Evolutionary conservation across 179 eudicot genomes (phyloP).

Genomic region (Heliamphora pulchella): DNA sequence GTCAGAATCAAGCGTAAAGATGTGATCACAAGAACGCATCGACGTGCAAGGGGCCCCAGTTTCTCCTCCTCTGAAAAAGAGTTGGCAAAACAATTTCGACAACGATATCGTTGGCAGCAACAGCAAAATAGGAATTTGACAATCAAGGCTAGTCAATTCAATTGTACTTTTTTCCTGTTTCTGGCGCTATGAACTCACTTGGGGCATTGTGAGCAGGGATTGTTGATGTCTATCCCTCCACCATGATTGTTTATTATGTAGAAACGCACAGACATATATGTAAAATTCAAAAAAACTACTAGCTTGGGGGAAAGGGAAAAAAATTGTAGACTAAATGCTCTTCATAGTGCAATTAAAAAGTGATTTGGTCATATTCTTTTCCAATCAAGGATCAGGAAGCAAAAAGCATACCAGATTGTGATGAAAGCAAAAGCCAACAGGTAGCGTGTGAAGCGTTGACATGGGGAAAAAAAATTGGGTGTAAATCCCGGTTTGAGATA

Average conservation of each 20-base stretch:
- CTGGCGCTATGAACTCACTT: not conserved
- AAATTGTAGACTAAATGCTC: not conserved
- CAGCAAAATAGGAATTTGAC: slow-evolving; percentile 6
- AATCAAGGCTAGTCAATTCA: not conserved
- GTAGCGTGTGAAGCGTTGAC: not conserved
- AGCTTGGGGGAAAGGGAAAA: not conserved
- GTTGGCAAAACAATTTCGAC: not conserved
- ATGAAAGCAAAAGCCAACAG: not conserved
- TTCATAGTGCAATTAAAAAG: not conserved
- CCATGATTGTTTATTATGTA: not conserved
- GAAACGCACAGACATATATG: not conserved
- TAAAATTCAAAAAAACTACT: not conserved
- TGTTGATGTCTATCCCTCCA: not conserved
- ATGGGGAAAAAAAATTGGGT: too few species aligned
- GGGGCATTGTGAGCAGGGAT: not conserved
- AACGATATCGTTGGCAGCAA: not conserved
- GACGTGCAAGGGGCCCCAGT: not conserved
- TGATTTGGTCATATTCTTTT: not conserved
- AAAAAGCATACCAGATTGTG: not conserved
- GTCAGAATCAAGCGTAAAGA: not conserved
- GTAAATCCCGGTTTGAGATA: too few species aligned
- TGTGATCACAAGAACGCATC: not conserved
- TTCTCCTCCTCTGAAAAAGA: not conserved
- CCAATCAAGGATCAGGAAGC: not conserved
- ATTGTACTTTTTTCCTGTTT: not conserved